phyloP scores from a whole-genome alignment of 2,329 filamentous ascomycete genomes.

The Exophiala xenobiotica region DNA sequence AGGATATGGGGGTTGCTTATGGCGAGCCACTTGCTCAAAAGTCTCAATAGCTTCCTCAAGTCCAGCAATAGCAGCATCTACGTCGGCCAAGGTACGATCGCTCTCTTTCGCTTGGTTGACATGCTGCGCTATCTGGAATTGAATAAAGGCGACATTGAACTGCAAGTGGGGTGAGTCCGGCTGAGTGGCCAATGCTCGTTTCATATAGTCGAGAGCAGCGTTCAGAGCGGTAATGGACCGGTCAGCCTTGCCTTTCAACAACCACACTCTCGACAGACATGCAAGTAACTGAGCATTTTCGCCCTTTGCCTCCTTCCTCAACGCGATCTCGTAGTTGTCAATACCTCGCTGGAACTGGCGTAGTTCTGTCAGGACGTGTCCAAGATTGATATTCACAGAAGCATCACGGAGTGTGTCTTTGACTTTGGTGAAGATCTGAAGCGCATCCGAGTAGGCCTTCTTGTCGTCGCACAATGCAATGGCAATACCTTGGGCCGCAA shows the following conservation, averaged over 20 bases:
- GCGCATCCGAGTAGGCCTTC: slow-evolving; percentile 78
- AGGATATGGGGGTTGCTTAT: slow-evolving; percentile 77
- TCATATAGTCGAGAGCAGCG: slow-evolving; percentile 62
- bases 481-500: slow-evolving; percentile 91
- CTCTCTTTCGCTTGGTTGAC: slow-evolving; percentile 73
- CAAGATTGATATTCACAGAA: slow-evolving; percentile 87
- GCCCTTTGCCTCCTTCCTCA: slow-evolving; percentile 62
- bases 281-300: slow-evolving; percentile 71
- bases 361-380: slow-evolving; percentile 87
- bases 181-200: slow-evolving; percentile 69
- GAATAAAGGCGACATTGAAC: slow-evolving; percentile 97
- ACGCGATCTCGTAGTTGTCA: slow-evolving; percentile 85
- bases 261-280: slow-evolving; percentile 84
- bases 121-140: slow-evolving; percentile 85
- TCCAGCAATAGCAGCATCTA: slow-evolving; percentile 75
- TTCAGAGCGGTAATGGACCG: slow-evolving; percentile 62
- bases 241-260: slow-evolving; percentile 73
- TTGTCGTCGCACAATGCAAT: slow-evolving; percentile 93
- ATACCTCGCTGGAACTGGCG: slow-evolving; percentile 89
- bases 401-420: slow-evolving; percentile 86
- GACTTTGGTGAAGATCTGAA: slow-evolving; percentile 86
- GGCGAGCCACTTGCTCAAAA: slow-evolving; percentile 59
- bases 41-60: slow-evolving; percentile 81
- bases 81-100: slow-evolving; percentile 74
- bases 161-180: slow-evolving; percentile 87